phyloP scores from a whole-genome alignment of 2,329 filamentous ascomycete genomes.

The Colletotrichum sp. region DNA sequence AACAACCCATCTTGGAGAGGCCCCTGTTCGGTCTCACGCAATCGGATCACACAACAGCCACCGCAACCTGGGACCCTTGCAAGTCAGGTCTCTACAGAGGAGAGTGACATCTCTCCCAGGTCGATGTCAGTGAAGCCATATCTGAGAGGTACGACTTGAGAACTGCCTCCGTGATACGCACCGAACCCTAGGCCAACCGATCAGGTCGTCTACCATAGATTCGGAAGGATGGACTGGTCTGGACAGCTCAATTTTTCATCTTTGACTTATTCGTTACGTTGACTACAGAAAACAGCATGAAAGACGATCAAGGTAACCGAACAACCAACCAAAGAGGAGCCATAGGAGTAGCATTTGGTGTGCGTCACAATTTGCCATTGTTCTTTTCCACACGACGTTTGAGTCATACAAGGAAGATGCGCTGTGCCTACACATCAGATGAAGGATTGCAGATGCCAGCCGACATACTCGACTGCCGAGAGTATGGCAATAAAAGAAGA shows the following conservation, averaged over 20 bases:
- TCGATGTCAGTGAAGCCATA: background rate
- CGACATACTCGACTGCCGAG: background rate
- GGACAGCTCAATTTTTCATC: background rate
- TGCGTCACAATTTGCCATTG: background rate
- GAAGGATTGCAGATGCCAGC: background rate
- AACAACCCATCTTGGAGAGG: slow-evolving; percentile 6
- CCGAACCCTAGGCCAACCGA: background rate
- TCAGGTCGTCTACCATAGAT: background rate
- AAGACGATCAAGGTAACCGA: background rate
- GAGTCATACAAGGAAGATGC: background rate
- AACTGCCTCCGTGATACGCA: background rate
- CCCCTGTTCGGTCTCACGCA: background rate
- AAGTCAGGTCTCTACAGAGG: background rate
- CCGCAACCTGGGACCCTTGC: background rate
- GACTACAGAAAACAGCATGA: background rate
- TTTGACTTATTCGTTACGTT: background rate
- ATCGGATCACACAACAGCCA: slow-evolving; percentile 1
- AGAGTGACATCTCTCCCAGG: background rate
- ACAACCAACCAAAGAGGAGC: background rate
- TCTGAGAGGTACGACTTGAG: background rate
- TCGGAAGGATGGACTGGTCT: background rate
- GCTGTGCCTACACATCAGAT: background rate
- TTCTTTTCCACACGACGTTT: background rate
- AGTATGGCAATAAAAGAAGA: background rate
- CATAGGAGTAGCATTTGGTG: background rate